phyloP scores from a whole-genome alignment of 1,284 basidiomycete genomes.

The Malassezia arunalokei region DNA sequence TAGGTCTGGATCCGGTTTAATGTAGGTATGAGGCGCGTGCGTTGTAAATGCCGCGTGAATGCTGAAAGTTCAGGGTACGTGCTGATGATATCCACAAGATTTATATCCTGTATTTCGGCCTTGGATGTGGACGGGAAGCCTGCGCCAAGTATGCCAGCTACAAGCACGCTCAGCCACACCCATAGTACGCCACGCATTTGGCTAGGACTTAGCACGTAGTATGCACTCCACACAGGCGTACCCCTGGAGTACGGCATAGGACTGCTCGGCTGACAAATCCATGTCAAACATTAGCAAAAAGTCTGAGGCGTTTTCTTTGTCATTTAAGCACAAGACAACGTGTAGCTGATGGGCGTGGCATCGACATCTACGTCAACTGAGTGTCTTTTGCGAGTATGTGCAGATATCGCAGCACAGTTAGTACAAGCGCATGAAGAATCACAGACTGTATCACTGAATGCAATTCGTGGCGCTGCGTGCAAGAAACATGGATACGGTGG shows the following conservation, averaged over 20 bases:
- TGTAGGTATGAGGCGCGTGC: constrained; percentile 75
- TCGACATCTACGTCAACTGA: constrained; percentile 58
- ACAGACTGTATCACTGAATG: constrained; percentile 64
- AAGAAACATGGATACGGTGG: constrained; percentile 77
- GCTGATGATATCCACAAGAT: constrained; percentile 66
- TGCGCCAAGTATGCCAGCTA: neutral
- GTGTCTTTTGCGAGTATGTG: constrained; percentile 75
- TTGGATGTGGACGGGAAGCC: neutral
- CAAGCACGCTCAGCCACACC: neutral
- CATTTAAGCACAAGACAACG: neutral
- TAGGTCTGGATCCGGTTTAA: constrained; percentile 60
- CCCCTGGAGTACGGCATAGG: neutral
- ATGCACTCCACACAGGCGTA: neutral
- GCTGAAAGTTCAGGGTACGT: constrained; percentile 66
- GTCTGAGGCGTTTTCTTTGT: too few relatives aligned
- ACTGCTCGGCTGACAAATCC: neutral
- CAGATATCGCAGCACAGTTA: constrained; percentile 84
- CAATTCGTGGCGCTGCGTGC: constrained; percentile 71
- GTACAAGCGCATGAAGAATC: constrained; percentile 69
- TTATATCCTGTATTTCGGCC: constrained; percentile 34
- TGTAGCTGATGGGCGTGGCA: constrained; percentile 4
- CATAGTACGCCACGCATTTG: neutral
- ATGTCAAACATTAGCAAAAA: neutral
- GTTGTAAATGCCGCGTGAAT: constrained; percentile 68
- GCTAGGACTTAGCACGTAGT: too few relatives aligned